Evolutionary conservation across 1,139 yeast species (phyloP).

Genomic region (Meyerozyma carpophila): DNA sequence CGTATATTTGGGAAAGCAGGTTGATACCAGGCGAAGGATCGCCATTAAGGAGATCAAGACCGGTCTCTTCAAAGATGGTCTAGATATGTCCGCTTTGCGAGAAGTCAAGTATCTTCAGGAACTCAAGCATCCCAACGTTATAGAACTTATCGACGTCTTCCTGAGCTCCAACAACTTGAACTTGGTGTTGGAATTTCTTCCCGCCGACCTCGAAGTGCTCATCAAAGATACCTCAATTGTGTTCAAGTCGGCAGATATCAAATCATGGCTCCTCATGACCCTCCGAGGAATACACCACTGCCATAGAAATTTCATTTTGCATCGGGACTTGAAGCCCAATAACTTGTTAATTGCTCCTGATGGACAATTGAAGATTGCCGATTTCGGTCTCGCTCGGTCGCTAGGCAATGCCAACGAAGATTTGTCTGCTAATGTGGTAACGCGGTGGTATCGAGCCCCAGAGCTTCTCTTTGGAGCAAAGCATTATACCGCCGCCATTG

Average conservation of each 20-base stretch:
- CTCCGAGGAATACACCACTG: conserved; percentile 92
- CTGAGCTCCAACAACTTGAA: conserved; percentile 69
- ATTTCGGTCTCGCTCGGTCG: conserved; percentile 92
- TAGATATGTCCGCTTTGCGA: conserved; percentile 95
- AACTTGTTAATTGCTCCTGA: conserved; percentile 77
- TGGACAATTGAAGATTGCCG: conserved; percentile 88
- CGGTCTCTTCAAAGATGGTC: conserved; percentile 89
- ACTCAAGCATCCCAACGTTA: conserved; percentile 74
- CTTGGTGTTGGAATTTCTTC: conserved; percentile 83
- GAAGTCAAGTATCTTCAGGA: conserved; percentile 94
- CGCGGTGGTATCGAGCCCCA: conserved; percentile 97
- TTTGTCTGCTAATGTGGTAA: conserved; percentile 88
- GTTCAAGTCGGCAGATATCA: conserved; percentile 83
- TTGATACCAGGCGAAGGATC: conserved; percentile 53
- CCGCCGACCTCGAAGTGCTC: conserved; percentile 85
- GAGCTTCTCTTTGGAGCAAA: conserved; percentile 85
- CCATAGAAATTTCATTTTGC: conserved; percentile 84
- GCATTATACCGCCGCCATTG: conserved; percentile 84
- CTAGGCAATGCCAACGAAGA: conserved; percentile 75
- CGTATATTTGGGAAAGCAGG: conserved; percentile 76
- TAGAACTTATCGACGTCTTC: conserved; percentile 83
- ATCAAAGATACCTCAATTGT: conserved; percentile 75
- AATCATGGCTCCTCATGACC: conserved; percentile 92
- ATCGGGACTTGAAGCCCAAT: conserved; percentile 84
- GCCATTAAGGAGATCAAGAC: conserved; percentile 97